These are phyloP conservation scores for Coemansia sp. DNA, from an alignment of 192 early-diverging fungal species.

Conservation along the genomic window DNA sequence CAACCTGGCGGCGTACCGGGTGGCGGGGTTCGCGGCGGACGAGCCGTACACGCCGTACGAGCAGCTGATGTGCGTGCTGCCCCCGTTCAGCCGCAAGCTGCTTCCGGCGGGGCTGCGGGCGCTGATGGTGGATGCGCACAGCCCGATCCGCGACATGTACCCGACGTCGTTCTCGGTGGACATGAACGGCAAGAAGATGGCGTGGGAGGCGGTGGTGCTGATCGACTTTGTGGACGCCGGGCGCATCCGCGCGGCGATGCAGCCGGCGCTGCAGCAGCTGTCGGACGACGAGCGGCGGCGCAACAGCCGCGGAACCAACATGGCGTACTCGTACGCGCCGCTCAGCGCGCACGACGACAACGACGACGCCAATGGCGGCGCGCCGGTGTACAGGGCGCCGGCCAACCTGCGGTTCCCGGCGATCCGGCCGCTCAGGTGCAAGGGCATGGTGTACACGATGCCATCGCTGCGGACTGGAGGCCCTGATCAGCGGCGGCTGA, in stretches of 20 bases:
- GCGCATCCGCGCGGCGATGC: conserved; percentile 83
- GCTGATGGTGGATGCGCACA: conserved; percentile 81
- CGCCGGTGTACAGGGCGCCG: conserved; percentile 60
- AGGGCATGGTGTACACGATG: conserved; percentile 61
- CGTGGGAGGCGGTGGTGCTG: conserved; percentile 99
- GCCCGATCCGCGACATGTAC: conserved; percentile 96
- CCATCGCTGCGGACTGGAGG: conserved; percentile 59
- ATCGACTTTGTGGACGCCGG: conserved; percentile 96
- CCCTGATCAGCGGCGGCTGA: conserved; percentile 42
- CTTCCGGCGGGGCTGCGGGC: conserved; percentile 82
- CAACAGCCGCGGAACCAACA: conserved; percentile 65
- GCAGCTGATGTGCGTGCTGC: conserved; percentile 99
- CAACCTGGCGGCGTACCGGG: conserved; percentile 58
- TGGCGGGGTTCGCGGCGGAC: conserved; percentile 77
- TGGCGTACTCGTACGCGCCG: conserved; percentile 63
- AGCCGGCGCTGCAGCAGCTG: conserved; percentile 63
- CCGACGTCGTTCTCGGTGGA: conserved; percentile 90
- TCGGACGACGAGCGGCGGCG: conserved; percentile 62
- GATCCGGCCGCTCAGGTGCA: conserved; percentile 61
- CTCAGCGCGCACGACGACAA: conserved; percentile 42
- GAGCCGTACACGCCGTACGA: conserved; percentile 94
- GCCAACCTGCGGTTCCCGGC: conserved; percentile 71
- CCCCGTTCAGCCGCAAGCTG: conserved; percentile 79
- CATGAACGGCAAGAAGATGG: conserved; percentile 98
- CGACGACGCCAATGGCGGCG: conserved; percentile 33